Conservation (phyloP, 1,284 basidiomycete genomes). For the Austropuccinia psidii region DNA sequence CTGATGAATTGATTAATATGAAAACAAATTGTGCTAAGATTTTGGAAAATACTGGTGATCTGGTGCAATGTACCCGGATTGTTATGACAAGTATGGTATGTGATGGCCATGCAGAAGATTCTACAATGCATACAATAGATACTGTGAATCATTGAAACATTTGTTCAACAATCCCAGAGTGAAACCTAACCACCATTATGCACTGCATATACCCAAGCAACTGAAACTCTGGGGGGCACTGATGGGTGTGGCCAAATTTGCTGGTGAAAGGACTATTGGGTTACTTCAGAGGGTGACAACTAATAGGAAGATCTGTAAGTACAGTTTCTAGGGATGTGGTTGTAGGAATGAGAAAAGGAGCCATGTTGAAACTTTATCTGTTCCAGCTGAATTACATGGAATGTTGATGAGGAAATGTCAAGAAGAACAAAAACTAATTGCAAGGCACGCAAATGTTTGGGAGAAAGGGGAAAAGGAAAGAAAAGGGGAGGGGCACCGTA, state of each 20-base stretch:
- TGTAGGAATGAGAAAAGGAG: too few relatives aligned
- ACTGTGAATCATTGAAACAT: background rate
- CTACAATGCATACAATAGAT: conserved; percentile 5
- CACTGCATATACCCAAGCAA: conserved; percentile 35
- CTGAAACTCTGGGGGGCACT: conserved; percentile 37
- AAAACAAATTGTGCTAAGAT: background rate
- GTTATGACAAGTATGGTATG: conserved; percentile 10
- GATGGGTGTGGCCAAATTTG: conserved; percentile 36
- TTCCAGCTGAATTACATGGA: too few relatives aligned
- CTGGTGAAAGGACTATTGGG: conserved; percentile 31
- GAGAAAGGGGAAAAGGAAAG: too few relatives aligned
- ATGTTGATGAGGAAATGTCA: too few relatives aligned
- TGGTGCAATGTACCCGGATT: conserved; percentile 32
- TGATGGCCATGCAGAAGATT: background rate
- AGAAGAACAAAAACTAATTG: too few relatives aligned
- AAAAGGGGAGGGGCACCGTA: too few relatives aligned
- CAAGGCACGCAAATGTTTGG: too few relatives aligned
- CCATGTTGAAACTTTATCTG: too few relatives aligned
- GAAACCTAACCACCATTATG: conserved; percentile 38
- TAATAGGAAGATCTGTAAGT: too few relatives aligned
- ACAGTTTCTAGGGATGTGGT: too few relatives aligned
- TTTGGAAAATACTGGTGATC: conserved; percentile 9
- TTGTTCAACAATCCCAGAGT: background rate
- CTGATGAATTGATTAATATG: background rate
- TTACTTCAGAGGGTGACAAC: conserved; percentile 32